A percentile compares a stretch with the other conserved stretches of the same genome.
phyloP scores from a whole-genome alignment of 2,329 filamentous ascomycete species.

The Talaromyces funiculosus region DNA sequence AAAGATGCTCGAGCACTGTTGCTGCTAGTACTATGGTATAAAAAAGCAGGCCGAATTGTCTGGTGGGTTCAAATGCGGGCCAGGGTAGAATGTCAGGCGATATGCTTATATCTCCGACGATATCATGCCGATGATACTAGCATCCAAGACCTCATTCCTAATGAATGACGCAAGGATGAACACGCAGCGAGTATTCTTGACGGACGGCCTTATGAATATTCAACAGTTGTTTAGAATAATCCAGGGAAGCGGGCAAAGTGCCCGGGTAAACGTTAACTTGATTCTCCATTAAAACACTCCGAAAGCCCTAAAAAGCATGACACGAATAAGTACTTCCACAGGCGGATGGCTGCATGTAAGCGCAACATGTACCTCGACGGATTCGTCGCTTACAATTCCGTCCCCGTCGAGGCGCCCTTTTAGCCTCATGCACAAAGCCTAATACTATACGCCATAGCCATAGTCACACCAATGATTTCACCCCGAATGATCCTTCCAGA shows the following conservation, averaged over 20 bases:
- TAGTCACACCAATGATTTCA: neutral
- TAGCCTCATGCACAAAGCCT: neutral
- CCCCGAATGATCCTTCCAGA: neutral
- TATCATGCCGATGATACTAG: conserved; percentile 24
- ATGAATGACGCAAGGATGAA: neutral
- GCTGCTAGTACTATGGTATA: conserved; percentile 42
- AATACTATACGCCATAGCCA: neutral
- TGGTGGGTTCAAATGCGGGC: conserved; percentile 44
- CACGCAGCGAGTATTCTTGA: no score
- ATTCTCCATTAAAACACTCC: no score
- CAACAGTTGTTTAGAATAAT: no score
- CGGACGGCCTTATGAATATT: no score
- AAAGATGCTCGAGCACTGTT: conserved; percentile 38
- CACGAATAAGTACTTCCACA: no score
- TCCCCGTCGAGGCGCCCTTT: neutral
- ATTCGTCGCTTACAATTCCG: neutral
- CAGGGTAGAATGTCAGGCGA: conserved; percentile 40
- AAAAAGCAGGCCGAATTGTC: conserved; percentile 35
- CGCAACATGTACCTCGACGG: neutral
- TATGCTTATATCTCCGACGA: conserved; percentile 32
- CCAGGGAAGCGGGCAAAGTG: no score
- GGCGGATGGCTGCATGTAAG: neutral
- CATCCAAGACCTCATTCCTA: neutral
- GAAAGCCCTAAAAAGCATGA: no score
- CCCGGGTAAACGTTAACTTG: no score